Evolutionary conservation across 805 yeast genomes (phyloP).

Genomic region (Barnettozyma sucrosica): DNA sequence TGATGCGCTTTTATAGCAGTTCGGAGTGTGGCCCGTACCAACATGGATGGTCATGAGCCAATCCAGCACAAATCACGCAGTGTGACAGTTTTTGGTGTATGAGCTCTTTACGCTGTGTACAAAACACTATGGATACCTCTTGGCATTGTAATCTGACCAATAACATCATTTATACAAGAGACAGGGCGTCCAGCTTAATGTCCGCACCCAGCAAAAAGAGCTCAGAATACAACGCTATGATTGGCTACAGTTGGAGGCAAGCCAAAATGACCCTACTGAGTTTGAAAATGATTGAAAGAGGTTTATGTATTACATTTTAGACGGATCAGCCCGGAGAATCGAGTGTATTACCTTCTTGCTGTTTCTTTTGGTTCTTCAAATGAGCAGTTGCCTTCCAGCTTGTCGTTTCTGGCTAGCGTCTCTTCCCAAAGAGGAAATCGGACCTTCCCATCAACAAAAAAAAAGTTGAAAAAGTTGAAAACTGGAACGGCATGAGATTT

Average conservation of each 20-base stretch:
- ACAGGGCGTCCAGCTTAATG: background rate
- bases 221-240: background rate
- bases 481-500: too few relatives aligned
- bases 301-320: too few relatives aligned
- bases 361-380: too few relatives aligned
- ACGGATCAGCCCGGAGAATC: too few relatives aligned
- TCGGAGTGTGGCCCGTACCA: conserved; percentile 3
- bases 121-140: background rate
- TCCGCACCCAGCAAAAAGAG: background rate
- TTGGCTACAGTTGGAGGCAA: background rate
- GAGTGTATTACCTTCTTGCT: too few relatives aligned
- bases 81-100: background rate
- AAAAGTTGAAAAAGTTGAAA: too few relatives aligned
- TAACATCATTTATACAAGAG: background rate
- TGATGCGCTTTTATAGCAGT: background rate
- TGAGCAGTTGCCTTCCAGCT: too few relatives aligned
- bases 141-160: too few relatives aligned
- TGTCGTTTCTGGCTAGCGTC: too few relatives aligned
- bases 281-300: background rate
- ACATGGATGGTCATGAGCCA: background rate
- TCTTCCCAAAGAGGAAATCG: too few relatives aligned
- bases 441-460: too few relatives aligned
- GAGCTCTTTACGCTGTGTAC: background rate
- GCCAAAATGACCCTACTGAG: background rate
- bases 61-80: conserved; percentile 3